phyloP scores from a whole-genome alignment of 495 filamentous ascomycete species.

The Aspergillus homomorphus region DNA sequence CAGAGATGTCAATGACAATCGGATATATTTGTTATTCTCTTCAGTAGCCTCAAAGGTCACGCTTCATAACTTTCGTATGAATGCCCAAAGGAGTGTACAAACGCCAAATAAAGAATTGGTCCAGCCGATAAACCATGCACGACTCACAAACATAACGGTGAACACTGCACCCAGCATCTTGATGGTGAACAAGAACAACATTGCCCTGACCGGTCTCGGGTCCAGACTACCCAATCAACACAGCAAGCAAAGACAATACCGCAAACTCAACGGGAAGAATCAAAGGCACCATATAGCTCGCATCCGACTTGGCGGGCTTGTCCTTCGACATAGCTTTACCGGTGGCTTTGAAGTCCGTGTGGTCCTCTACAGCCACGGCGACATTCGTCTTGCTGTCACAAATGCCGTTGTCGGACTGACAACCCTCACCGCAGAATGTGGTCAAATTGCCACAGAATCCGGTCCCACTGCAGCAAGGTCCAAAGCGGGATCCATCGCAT shows the following conservation, averaged over 20 bases:
- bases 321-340: slow-evolving; percentile 2
- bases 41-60: neutral
- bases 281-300: neutral
- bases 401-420: slow-evolving; percentile 46
- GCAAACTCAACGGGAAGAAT: slow-evolving; percentile 2
- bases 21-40: neutral
- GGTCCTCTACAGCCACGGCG: neutral
- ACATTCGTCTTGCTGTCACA: slow-evolving; percentile 30
- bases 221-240: slow-evolving; percentile 3
- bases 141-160: neutral
- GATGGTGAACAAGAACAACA: neutral
- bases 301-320: slow-evolving; percentile 17
- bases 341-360: neutral
- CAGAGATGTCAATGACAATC: too few species aligned
- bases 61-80: neutral
- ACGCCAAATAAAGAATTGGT: neutral
- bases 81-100: neutral
- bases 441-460: slow-evolving; percentile 49
- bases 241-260: slow-evolving; percentile 10
- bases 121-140: neutral
- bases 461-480: slow-evolving; percentile 37
- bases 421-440: slow-evolving; percentile 49
- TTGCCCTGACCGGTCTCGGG: neutral
- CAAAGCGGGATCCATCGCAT: slow-evolving; percentile 47
- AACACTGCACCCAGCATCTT: neutral